A percentile compares a stretch with the other conserved stretches of the same genome.
Evolutionary conservation across 176 grass and related monocot species (phyloP).

Genomic region (Panicum miliaceum): DNA sequence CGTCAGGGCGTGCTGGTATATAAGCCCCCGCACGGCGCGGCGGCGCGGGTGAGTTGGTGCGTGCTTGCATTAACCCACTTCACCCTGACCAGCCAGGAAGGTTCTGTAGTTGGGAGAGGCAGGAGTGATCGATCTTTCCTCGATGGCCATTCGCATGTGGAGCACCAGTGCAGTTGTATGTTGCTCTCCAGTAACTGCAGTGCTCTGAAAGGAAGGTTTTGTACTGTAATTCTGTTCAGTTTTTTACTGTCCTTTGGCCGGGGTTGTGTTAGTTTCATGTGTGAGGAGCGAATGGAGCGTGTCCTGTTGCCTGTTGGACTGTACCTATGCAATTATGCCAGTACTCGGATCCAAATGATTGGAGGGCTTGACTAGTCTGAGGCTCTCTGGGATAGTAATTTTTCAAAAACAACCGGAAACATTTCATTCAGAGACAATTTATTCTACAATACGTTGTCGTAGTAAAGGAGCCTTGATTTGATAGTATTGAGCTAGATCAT

Average conservation of each 20-base stretch:
- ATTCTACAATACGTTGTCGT: too few species aligned
- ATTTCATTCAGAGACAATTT: background rate
- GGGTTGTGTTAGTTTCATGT: background rate
- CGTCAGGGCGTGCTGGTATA: slow-evolving; percentile 5
- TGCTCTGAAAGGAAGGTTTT: background rate
- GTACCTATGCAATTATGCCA: background rate
- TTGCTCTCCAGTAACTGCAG: background rate
- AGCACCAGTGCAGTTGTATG: background rate
- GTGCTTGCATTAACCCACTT: slow-evolving; percentile 2
- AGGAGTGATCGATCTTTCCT: background rate
- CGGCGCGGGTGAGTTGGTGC: background rate
- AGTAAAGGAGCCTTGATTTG: background rate
- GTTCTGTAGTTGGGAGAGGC: background rate
- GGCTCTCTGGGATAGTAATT: background rate
- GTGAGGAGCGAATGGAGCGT: background rate
- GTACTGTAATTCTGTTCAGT: background rate
- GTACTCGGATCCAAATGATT: slow-evolving; percentile 4
- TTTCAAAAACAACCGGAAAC: background rate
- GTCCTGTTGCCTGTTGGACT: slow-evolving; percentile 4
- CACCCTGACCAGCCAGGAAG: background rate
- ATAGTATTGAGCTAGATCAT: background rate
- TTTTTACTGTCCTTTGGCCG: background rate
- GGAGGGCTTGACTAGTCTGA: background rate
- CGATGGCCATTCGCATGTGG: background rate
- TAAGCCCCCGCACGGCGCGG: slow-evolving; percentile 19